phyloP scores from a whole-genome alignment of 1,284 basidiomycete species.

The Naganishia sp. region DNA sequence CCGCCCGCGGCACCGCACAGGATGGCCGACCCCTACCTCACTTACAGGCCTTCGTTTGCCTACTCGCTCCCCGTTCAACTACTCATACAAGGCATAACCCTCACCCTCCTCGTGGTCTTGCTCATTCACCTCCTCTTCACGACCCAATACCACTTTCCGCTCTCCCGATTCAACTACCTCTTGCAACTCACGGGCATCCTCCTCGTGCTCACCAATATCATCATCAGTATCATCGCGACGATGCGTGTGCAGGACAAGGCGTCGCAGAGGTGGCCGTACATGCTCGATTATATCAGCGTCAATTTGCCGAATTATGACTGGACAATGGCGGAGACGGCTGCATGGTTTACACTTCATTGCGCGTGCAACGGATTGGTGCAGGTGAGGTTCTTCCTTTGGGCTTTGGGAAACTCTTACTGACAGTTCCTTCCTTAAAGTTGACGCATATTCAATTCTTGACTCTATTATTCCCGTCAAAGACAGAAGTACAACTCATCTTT shows the following conservation, averaged over 20 bases:
- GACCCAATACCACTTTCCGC: slow-evolving; percentile 91
- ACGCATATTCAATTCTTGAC: slow-evolving; percentile 98
- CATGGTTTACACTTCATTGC: slow-evolving; percentile 86
- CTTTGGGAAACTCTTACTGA: not conserved
- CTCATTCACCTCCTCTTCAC: slow-evolving; percentile 92
- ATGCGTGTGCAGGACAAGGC: slow-evolving; percentile 64
- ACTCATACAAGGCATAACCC: slow-evolving; percentile 78
- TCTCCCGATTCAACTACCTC: slow-evolving; percentile 86
- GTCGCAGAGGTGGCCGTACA: slow-evolving; percentile 84
- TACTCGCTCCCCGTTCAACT: slow-evolving; percentile 90
- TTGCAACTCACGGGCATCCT: slow-evolving; percentile 81
- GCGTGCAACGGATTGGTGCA: slow-evolving; percentile 81
- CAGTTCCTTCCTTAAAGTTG: slow-evolving; percentile 59
- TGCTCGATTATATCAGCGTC: slow-evolving; percentile 86
- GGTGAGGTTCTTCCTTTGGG: slow-evolving; percentile 56
- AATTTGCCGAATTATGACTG: slow-evolving; percentile 73
- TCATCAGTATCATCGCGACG: slow-evolving; percentile 75
- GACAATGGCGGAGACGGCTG: slow-evolving; percentile 68
- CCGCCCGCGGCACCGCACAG: not conserved
- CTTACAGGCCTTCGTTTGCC: slow-evolving; percentile 72
- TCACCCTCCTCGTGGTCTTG: slow-evolving; percentile 84
- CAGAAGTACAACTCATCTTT: slow-evolving; percentile 87
- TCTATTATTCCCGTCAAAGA: slow-evolving; percentile 87
- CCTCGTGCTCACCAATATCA: slow-evolving; percentile 72
- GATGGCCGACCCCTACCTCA: slow-evolving; percentile 68